phyloP scores from a whole-genome alignment of 164 flowering plant genomes.

The Vitis vinifera region ASM3070453v1 NC_081812.1:12009001-12009500 shows the following conservation, averaged over 20 bases:
- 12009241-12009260: slow-evolving; percentile 47
- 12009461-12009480: too few species aligned
- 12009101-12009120: slow-evolving; percentile 34
- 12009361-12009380: slow-evolving; percentile 74
- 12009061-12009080: slow-evolving; percentile 49
- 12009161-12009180: slow-evolving; percentile 58
- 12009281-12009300: slow-evolving; percentile 24
- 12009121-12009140: slow-evolving; percentile 39
- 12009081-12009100: slow-evolving; percentile 57
- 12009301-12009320: slow-evolving; percentile 57
- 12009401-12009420: slow-evolving; percentile 56
- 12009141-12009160: slow-evolving; percentile 21
- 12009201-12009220: slow-evolving; percentile 69
- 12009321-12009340: slow-evolving; percentile 49
- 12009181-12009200: slow-evolving; percentile 44
- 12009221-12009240: slow-evolving; percentile 53
- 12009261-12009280: slow-evolving; percentile 15
- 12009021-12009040: slow-evolving; percentile 51
- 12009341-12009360: slow-evolving; percentile 51
- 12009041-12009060: slow-evolving; percentile 51
- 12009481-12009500: background rate
- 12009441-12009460: background rate
- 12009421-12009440: slow-evolving; percentile 56
- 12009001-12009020: slow-evolving; percentile 73
- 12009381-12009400: slow-evolving; percentile 44